These are phyloP conservation scores for Plectosphaerella plurivora DNA, from an alignment of 2,329 filamentous ascomycete genomes.

Conservation along the genomic window DNA sequence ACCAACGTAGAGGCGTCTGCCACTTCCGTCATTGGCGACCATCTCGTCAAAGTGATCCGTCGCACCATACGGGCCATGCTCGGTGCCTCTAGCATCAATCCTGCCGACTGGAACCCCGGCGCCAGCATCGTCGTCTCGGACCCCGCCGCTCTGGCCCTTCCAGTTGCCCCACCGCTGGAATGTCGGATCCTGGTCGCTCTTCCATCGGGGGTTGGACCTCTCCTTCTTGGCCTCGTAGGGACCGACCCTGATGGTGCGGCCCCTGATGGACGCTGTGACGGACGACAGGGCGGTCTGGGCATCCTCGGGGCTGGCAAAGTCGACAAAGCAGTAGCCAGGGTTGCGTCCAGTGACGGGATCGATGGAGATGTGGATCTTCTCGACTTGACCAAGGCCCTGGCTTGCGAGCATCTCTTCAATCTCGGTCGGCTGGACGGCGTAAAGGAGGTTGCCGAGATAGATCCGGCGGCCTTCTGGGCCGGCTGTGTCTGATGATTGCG, in stretches of 20 bases:
- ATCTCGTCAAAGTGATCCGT: conserved; percentile 25
- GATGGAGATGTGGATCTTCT: conserved; percentile 63
- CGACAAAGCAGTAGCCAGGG: conserved; percentile 72
- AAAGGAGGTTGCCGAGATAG: conserved; percentile 59
- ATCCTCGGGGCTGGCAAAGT: conserved; percentile 53
- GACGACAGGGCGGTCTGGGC: conserved; percentile 54
- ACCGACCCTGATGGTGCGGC: conserved; percentile 59
- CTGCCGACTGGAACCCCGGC: not conserved
- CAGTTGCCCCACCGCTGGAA: conserved; percentile 42
- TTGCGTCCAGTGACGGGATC: conserved; percentile 66
- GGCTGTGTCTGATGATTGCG: no score
- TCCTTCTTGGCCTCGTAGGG: conserved; percentile 54
- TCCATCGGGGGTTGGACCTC: conserved; percentile 10
- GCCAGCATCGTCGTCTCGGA: not conserved
- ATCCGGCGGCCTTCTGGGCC: conserved; percentile 37
- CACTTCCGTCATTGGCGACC: conserved; percentile 19
- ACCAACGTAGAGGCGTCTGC: conserved; percentile 44
- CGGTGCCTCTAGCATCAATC: conserved; percentile 3
- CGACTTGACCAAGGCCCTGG: conserved; percentile 29
- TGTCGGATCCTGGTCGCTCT: conserved; percentile 15
- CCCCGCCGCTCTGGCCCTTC: conserved; percentile 18
- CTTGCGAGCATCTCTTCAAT: conserved; percentile 54
- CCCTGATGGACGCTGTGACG: conserved; percentile 50
- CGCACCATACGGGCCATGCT: conserved; percentile 20
- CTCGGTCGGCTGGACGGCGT: conserved; percentile 50